Evolutionary conservation across 2,329 filamentous ascomycete genomes (phyloP).

Genomic region (Aspergillus nomiae): DNA sequence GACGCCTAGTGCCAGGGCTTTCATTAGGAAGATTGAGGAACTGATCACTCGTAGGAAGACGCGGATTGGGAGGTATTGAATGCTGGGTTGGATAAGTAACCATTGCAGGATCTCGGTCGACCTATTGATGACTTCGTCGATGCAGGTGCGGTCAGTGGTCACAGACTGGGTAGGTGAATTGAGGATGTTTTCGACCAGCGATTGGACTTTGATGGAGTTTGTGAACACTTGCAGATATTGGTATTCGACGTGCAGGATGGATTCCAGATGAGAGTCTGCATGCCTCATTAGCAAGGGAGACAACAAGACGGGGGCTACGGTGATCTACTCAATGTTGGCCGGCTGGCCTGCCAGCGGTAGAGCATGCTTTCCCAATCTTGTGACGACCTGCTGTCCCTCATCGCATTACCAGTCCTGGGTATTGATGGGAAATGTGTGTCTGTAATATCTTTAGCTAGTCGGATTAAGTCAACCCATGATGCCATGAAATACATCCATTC

Average conservation of each 20-base stretch:
- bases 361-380: conserved; percentile 16
- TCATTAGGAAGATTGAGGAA: conserved; percentile 53
- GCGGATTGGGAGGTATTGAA: conserved; percentile 50
- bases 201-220: conserved; percentile 50
- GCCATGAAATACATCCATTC: conserved; percentile 49
- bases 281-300: neutral
- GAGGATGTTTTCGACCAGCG: conserved; percentile 48
- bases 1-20: conserved; percentile 46
- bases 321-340: neutral
- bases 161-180: neutral
- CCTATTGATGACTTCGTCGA: conserved; percentile 52
- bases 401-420: neutral
- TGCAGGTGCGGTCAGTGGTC: conserved; percentile 42
- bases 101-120: conserved; percentile 49
- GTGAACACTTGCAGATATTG: conserved; percentile 36
- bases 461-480: conserved; percentile 42
- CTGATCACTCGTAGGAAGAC: conserved; percentile 54
- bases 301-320: neutral
- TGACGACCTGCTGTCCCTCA: neutral
- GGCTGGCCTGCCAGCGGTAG: conserved; percentile 10
- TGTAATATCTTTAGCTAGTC: conserved; percentile 45
- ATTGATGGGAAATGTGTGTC: conserved; percentile 37
- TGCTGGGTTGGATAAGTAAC: conserved; percentile 38
- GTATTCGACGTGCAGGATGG: conserved; percentile 52
- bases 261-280: conserved; percentile 25